A percentile compares a stretch with the other conserved stretches of the same genome.
Conservation (phyloP, 2,329 filamentous ascomycete genomes). For the Colletotrichum sp. region DNA sequence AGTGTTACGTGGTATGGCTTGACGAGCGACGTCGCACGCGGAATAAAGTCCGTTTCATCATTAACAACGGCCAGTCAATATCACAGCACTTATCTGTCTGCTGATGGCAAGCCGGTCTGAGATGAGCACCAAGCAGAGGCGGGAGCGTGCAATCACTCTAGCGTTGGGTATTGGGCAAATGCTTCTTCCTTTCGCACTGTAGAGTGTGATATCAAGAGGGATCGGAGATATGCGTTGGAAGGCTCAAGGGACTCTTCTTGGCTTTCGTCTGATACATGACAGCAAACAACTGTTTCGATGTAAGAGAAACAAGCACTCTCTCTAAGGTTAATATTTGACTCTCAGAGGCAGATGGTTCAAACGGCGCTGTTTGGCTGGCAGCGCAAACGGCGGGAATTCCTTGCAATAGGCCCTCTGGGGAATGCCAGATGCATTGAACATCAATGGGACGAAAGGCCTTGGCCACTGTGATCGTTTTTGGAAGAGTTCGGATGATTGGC, state of each 20-base stretch:
- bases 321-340: background rate
- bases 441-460: background rate
- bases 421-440: background rate
- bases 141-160: background rate
- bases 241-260: background rate
- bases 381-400: background rate
- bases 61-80: background rate
- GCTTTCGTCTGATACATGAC: background rate
- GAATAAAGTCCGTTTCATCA: background rate
- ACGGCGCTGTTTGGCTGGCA: background rate
- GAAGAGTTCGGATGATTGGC: constrained; percentile 12
- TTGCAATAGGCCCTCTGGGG: background rate
- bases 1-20: background rate
- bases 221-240: background rate
- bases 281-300: background rate
- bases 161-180: background rate
- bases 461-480: background rate
- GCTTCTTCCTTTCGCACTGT: background rate
- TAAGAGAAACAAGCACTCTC: background rate
- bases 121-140: background rate
- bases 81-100: background rate
- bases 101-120: background rate
- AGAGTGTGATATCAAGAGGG: background rate
- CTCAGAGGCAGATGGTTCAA: background rate
- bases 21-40: background rate